These are phyloP conservation scores for Draba incana DNA, from an alignment of 345 rosid species.

Conservation along the genomic window DNA sequence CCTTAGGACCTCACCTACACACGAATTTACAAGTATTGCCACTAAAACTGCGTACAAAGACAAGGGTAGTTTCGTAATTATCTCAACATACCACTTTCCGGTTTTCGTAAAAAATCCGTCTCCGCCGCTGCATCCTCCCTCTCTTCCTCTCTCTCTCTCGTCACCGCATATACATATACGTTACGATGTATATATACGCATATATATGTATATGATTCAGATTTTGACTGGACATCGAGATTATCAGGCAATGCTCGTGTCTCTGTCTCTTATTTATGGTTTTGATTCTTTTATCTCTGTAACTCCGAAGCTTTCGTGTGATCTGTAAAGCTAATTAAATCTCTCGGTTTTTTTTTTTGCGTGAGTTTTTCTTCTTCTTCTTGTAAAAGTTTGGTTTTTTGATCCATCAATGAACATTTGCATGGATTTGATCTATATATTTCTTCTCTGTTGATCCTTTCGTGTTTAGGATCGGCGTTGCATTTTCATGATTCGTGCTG, in stretches of 20 bases:
- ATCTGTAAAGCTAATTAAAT: constrained; percentile 19
- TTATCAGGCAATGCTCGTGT: constrained; percentile 30
- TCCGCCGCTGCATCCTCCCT: constrained; percentile 39
- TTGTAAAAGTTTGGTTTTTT: not conserved
- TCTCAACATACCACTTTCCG: constrained; percentile 17
- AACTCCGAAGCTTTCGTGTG: constrained; percentile 12
- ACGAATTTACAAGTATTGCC: constrained; percentile 21
- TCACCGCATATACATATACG: constrained; percentile 3
- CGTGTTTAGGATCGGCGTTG: constrained; percentile 14
- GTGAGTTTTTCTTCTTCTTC: constrained; percentile 10
- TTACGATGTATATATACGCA: not conserved
- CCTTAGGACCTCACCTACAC: not conserved
- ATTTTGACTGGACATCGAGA: constrained; percentile 19
- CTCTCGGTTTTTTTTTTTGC: not conserved
- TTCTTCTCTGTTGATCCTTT: constrained; percentile 4
- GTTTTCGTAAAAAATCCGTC: constrained; percentile 32
- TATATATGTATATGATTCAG: not conserved
- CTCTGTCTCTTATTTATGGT: constrained; percentile 4
- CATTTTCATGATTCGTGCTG: not conserved
- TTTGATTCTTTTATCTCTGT: no score
- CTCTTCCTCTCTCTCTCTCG: constrained; percentile 1
- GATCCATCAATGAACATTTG: constrained; percentile 13
- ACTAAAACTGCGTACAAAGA: not conserved
- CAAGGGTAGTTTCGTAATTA: constrained; percentile 18
- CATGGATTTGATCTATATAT: constrained; percentile 9